phyloP scores from a whole-genome alignment of 805 yeast genomes.

The Clavispora vitiphila region DNA sequence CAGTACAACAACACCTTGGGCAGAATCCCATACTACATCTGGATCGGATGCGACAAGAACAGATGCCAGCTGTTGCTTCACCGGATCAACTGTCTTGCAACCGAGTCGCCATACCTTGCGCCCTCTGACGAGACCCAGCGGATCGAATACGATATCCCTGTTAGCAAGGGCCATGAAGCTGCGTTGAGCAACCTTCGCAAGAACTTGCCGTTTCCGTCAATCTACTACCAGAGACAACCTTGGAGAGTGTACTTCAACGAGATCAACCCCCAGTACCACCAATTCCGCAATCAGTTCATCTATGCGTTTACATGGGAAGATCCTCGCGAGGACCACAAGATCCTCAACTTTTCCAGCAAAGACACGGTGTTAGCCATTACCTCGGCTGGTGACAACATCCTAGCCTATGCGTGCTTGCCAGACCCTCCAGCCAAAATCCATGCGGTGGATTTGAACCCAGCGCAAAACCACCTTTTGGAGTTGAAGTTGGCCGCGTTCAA shows the following conservation, averaged over 20 bases:
- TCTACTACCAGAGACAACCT: conserved; percentile 70
- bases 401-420: conserved; percentile 67
- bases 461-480: conserved; percentile 76
- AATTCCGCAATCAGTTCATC: conserved; percentile 73
- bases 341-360: conserved; percentile 52
- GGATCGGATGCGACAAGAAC: conserved; percentile 59
- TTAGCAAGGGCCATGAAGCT: conserved; percentile 73
- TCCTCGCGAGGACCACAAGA: conserved; percentile 72
- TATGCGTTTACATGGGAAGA: conserved; percentile 92
- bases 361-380: conserved; percentile 81
- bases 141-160: conserved; percentile 26
- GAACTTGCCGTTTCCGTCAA: conserved; percentile 72
- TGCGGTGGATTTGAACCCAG: conserved; percentile 81
- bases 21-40: conserved; percentile 74
- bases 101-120: conserved; percentile 77
- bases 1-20: conserved; percentile 62
- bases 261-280: conserved; percentile 57
- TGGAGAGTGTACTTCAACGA: conserved; percentile 83
- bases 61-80: conserved; percentile 43
- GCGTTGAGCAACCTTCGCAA: conserved; percentile 57
- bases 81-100: conserved; percentile 68
- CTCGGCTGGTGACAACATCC: conserved; percentile 80
- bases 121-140: conserved; percentile 39
- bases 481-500: conserved; percentile 70
- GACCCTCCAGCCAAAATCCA: conserved; percentile 73